Evolutionary conservation across 2,329 filamentous ascomycete species (phyloP).

Genomic region (Ophiostoma fasciatum): DNA sequence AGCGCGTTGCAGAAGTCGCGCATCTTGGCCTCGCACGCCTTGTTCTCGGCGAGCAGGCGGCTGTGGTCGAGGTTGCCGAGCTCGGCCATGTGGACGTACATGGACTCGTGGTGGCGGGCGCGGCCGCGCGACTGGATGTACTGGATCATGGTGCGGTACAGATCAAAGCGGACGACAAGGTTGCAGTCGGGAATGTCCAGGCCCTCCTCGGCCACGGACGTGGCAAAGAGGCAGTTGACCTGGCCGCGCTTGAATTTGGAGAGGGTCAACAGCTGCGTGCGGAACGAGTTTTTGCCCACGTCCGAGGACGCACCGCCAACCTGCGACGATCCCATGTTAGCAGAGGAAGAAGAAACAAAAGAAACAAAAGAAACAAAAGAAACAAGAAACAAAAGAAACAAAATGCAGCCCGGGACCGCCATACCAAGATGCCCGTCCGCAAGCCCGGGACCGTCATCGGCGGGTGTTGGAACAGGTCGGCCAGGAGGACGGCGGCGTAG

Average conservation of each 20-base stretch:
- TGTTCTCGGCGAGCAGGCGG: slow-evolving; percentile 41
- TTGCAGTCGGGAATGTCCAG: slow-evolving; percentile 56
- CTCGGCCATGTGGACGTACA: slow-evolving; percentile 77
- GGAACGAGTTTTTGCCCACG: slow-evolving; percentile 15
- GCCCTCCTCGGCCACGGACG: slow-evolving; percentile 52
- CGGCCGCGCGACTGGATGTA: slow-evolving; percentile 89
- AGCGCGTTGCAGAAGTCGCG: slow-evolving; percentile 61
- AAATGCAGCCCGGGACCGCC: slow-evolving; percentile 8
- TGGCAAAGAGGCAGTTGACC: slow-evolving; percentile 51
- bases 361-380: no score
- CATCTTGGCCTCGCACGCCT: slow-evolving; percentile 47
- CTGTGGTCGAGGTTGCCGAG: slow-evolving; percentile 46
- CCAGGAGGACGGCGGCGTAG: slow-evolving; percentile 60
- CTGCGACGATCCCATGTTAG: not conserved
- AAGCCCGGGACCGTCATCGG: slow-evolving; percentile 43
- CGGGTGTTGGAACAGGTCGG: slow-evolving; percentile 46
- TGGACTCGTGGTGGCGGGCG: slow-evolving; percentile 62
- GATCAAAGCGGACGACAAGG: slow-evolving; percentile 61
- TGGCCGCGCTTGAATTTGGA: slow-evolving; percentile 45
- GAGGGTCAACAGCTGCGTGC: slow-evolving; percentile 60
- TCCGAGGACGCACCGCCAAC: slow-evolving; percentile 8
- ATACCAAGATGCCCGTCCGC: slow-evolving; percentile 46
- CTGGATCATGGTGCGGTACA: slow-evolving; percentile 81
- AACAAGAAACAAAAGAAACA: no score
- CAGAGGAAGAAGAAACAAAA: no score